Conservation (phyloP, 2,329 filamentous ascomycete species). For the Fusarium marasasianum region DNA sequence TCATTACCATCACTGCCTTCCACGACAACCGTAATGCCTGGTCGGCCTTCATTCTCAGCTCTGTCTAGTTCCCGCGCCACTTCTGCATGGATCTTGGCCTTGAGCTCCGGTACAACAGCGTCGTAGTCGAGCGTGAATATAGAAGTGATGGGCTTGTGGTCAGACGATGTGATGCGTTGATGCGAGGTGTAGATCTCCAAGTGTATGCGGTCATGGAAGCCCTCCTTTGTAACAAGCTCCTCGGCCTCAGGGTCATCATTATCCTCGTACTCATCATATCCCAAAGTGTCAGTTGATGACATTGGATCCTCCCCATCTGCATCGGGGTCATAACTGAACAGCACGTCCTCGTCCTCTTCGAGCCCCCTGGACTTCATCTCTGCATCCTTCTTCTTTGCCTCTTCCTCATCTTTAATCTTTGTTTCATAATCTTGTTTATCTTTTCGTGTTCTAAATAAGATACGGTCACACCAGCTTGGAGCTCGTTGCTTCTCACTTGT, state of each 20-base stretch:
- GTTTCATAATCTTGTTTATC: slow-evolving; percentile 74
- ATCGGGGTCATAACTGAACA: slow-evolving; percentile 92
- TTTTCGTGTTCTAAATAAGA: slow-evolving; percentile 81
- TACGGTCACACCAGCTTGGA: slow-evolving; percentile 97
- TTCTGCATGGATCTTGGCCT: slow-evolving; percentile 84
- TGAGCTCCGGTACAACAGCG: slow-evolving; percentile 84
- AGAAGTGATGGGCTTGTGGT: slow-evolving; percentile 91
- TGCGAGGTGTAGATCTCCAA: slow-evolving; percentile 83
- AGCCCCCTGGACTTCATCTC: slow-evolving; percentile 86
- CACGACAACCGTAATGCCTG: slow-evolving; percentile 82
- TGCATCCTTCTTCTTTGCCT: slow-evolving; percentile 77
- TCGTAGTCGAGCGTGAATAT: slow-evolving; percentile 88
- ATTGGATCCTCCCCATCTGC: slow-evolving; percentile 66
- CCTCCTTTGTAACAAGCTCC: slow-evolving; percentile 65
- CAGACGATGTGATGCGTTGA: slow-evolving; percentile 88
- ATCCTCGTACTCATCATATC: slow-evolving; percentile 69
- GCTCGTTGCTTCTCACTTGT: slow-evolving; percentile 93
- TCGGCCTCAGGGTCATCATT: slow-evolving; percentile 57
- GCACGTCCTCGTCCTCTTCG: slow-evolving; percentile 82
- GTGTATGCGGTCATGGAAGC: slow-evolving; percentile 62
- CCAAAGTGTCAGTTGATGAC: slow-evolving; percentile 51
- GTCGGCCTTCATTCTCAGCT: slow-evolving; percentile 89
- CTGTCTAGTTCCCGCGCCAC: slow-evolving; percentile 89
- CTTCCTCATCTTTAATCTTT: slow-evolving; percentile 70
- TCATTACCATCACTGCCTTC: slow-evolving; percentile 64